A percentile compares a stretch with the other conserved stretches of the same genome.
These are phyloP conservation scores for Nitzschia inconspicua DNA, from an alignment of 108 stramenopile species.

Conservation along the genomic window DNA sequence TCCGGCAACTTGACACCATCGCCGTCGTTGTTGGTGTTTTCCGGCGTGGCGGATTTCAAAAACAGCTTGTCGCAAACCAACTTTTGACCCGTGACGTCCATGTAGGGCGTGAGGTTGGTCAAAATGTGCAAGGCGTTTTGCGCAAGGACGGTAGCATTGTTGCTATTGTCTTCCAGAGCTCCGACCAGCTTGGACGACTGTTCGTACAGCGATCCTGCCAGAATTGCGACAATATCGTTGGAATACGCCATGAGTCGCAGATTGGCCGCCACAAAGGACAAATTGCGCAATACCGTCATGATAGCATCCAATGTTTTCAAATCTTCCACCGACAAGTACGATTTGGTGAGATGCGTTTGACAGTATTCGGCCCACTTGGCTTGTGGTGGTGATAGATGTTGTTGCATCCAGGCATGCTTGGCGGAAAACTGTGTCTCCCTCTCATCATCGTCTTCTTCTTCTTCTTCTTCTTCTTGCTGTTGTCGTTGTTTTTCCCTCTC, in stretches of 20 bases:
- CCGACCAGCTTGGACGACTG: constrained; percentile 4
- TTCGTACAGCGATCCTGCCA: constrained; percentile 75
- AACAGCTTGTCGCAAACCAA: constrained; percentile 70
- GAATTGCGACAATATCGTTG: constrained; percentile 38
- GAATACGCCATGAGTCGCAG: constrained; percentile 65
- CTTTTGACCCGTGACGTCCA: constrained; percentile 75
- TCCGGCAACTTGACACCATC: constrained; percentile 31
- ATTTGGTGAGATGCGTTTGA: neutral
- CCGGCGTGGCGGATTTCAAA: constrained; percentile 37
- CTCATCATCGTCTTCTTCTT: neutral
- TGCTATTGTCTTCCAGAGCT: constrained; percentile 29
- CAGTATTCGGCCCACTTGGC: constrained; percentile 24
- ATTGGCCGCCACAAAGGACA: constrained; percentile 72
- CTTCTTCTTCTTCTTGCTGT: neutral
- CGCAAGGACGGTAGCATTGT: constrained; percentile 46
- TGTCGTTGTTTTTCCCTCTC: neutral
- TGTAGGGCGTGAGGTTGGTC: constrained; percentile 58
- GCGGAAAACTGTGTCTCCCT: constrained; percentile 27
- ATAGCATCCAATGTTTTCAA: constrained; percentile 40
- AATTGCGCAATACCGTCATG: constrained; percentile 60
- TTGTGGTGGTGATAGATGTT: constrained; percentile 17
- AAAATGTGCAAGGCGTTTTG: constrained; percentile 56
- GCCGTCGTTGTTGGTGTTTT: constrained; percentile 31
- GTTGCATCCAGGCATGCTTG: constrained; percentile 32
- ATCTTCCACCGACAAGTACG: constrained; percentile 12